Base-by-base conservation (phyloP, 768 basidiomycete genomes). In the Tephrocybe rancida region DNA sequence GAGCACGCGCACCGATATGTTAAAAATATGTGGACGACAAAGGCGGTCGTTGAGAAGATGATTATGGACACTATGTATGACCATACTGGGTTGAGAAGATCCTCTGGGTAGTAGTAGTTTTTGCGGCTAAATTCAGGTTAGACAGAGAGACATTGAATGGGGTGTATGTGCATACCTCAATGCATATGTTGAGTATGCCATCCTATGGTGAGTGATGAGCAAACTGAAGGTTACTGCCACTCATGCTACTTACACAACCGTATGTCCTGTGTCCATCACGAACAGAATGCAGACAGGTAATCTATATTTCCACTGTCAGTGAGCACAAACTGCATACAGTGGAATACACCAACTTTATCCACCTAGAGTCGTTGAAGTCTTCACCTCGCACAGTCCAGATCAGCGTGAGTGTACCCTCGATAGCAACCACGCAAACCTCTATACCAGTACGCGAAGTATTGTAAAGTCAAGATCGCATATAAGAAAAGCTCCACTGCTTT, bases 351-450 rank as follows among this genome's bases (percentile, higher is more conserved):
- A n/a, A 51, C 50, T 29, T 51, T 13, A 43, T 10, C 39, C 50
- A 43, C 41, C 50, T 22, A n/a, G 29, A 22, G 41, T 51, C 50
- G 18, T 51, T 19, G 41, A 51, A 51, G 11, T 44, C 50, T 51
- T 19, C 10, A 5, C 29, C 29, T 30, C n/a, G 14, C n/a, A 9
- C 39, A 6, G 25, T 14, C n/a, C 10, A 7, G n/a, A 25, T 43
- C 24, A 22, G 25, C 42, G 9, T 6, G 8, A 43, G 25, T 10
- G n/a, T 5, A 13, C 13, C 6, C 11, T 9, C 14, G 7, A 16
- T 9, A 25, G 25, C 1, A 16, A 25, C 13, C 13, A 10, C 3
- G 18, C 44, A 18, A 3, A 45, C 27, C 44, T 30, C 25, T 29
- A 19, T 16, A 18, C 2, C 16, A 30, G 14, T 45, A 45, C 13